These are phyloP conservation scores for Sporothrix sp. DNA, from an alignment of 2,329 filamentous ascomycete species.

Conservation along the genomic window DNA sequence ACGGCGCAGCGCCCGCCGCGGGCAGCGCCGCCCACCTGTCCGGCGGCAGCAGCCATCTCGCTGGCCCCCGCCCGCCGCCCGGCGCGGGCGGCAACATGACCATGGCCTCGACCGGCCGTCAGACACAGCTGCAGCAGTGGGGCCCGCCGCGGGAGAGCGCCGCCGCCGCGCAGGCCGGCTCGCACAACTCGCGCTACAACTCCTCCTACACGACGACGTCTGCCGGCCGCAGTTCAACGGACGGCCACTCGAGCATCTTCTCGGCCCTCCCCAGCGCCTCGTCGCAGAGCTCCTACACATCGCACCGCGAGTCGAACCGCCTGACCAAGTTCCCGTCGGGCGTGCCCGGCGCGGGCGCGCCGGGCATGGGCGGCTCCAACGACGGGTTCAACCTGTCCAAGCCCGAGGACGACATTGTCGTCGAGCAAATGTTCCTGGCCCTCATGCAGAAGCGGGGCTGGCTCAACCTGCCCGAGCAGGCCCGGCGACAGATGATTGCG, in stretches of 20 bases:
- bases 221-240: slow-evolving; percentile 47
- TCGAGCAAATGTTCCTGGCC: slow-evolving; percentile 84
- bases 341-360: slow-evolving; percentile 7
- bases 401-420: slow-evolving; percentile 69
- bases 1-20: slow-evolving; percentile 27
- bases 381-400: slow-evolving; percentile 56
- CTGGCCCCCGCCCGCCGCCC: slow-evolving; percentile 52
- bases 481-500: slow-evolving; percentile 87
- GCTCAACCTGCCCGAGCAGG: slow-evolving; percentile 94
- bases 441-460: slow-evolving; percentile 97
- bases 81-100: slow-evolving; percentile 52
- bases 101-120: slow-evolving; percentile 61
- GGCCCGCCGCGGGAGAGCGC: slow-evolving; percentile 49
- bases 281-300: slow-evolving; percentile 45
- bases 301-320: slow-evolving; percentile 47
- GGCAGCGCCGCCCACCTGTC: slow-evolving; percentile 45
- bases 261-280: slow-evolving; percentile 46
- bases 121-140: slow-evolving; percentile 72
- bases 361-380: slow-evolving; percentile 20
- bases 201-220: slow-evolving; percentile 51
- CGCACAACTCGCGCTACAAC: slow-evolving; percentile 52
- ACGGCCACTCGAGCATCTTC: slow-evolving; percentile 46
- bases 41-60: slow-evolving; percentile 44
- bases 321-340: slow-evolving; percentile 42
- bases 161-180: slow-evolving; percentile 32